Conservation (phyloP, 2,329 filamentous ascomycete species). For the Thelonectria blattea region DNA sequence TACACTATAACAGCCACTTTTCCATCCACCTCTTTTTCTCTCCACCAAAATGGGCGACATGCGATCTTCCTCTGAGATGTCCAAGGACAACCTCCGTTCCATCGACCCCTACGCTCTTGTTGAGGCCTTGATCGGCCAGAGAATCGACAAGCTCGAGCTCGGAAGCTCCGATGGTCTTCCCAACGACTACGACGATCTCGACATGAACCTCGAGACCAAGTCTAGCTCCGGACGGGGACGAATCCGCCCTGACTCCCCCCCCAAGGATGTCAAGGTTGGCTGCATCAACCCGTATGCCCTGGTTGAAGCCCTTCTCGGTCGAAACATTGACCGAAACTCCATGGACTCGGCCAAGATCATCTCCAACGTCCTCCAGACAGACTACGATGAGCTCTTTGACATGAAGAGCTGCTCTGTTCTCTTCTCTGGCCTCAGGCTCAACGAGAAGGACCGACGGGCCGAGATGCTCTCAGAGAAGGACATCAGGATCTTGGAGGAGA, state of each 20-base stretch:
- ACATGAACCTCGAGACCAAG: constrained; percentile 32
- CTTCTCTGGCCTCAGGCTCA: constrained; percentile 50
- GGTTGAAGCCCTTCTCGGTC: constrained; percentile 51
- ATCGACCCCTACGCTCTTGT: constrained; percentile 47
- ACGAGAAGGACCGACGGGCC: constrained; percentile 45
- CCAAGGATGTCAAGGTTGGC: constrained; percentile 48
- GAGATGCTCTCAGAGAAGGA: constrained; percentile 48
- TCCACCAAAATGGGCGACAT: constrained; percentile 28
- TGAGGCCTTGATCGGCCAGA: constrained; percentile 47
- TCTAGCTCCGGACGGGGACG: constrained; percentile 7
- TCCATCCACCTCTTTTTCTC: not conserved
- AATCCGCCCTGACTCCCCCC: constrained; percentile 43
- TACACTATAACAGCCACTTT: not conserved
- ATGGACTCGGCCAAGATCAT: constrained; percentile 44
- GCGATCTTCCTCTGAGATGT: constrained; percentile 13
- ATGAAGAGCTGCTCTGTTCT: constrained; percentile 51
- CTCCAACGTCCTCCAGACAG: constrained; percentile 51
- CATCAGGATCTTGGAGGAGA: constrained; percentile 49
- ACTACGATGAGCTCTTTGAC: constrained; percentile 56
- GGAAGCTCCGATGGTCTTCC: constrained; percentile 35
- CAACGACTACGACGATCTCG: constrained; percentile 45
- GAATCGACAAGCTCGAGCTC: constrained; percentile 36
- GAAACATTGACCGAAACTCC: constrained; percentile 47
- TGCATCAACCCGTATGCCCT: constrained; percentile 53
- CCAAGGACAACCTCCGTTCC: constrained; percentile 24